phyloP scores from a whole-genome alignment of 2,329 filamentous ascomycete species.

The Daldinia eschscholtzii region DNA sequence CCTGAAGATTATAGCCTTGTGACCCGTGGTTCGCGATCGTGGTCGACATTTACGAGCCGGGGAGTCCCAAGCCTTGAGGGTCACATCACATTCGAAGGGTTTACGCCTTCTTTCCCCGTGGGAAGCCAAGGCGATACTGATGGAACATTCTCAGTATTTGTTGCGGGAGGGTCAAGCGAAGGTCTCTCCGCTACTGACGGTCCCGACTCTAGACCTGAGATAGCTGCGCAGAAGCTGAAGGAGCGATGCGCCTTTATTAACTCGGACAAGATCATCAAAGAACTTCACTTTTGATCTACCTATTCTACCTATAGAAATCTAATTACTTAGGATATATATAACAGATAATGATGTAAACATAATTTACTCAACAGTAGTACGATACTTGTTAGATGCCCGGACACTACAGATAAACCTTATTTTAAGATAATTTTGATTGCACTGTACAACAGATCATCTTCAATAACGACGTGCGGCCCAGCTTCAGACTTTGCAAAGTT shows the following conservation, averaged over 20 bases:
- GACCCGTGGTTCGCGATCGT: slow-evolving; percentile 59
- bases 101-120: slow-evolving; percentile 54
- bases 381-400: background rate
- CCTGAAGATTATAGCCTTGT: slow-evolving; percentile 57
- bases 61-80: slow-evolving; percentile 54
- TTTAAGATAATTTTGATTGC: background rate
- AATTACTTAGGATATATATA: background rate
- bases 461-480: background rate
- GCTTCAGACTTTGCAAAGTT: background rate
- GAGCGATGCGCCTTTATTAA: slow-evolving; percentile 64
- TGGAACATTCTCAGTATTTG: slow-evolving; percentile 53
- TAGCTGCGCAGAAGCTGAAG: slow-evolving; percentile 58
- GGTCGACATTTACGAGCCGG: slow-evolving; percentile 60
- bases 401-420: background rate
- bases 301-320: background rate
- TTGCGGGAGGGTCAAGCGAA: slow-evolving; percentile 60
- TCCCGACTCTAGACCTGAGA: slow-evolving; percentile 50
- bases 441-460: too few species aligned
- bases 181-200: slow-evolving; percentile 58
- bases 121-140: slow-evolving; percentile 16
- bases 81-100: slow-evolving; percentile 58
- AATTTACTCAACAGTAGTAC: background rate
- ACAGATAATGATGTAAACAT: background rate
- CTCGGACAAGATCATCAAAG: slow-evolving; percentile 57
- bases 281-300: slow-evolving; percentile 54